Conservation (phyloP, 2,329 filamentous ascomycete species). For the Monilinia aucupariae region DNA sequence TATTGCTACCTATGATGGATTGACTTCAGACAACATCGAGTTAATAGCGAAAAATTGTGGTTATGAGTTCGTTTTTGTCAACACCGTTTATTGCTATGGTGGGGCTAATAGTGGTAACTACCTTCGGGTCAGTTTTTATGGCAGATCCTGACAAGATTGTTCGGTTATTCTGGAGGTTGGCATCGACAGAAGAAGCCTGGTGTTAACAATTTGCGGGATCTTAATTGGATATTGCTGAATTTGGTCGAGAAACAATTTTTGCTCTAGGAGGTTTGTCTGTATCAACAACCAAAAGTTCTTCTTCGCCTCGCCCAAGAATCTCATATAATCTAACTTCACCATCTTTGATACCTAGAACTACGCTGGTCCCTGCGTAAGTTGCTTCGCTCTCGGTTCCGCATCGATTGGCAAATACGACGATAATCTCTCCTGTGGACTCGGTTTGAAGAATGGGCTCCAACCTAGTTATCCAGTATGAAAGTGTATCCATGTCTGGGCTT, state of each 20-base stretch:
- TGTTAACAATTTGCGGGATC: neutral
- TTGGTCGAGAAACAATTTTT: conserved; percentile 27
- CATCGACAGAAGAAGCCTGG: neutral
- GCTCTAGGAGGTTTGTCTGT: conserved; percentile 34
- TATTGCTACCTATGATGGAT: neutral
- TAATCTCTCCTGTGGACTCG: conserved; percentile 51
- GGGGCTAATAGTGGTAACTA: neutral
- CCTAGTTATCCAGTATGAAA: conserved; percentile 70
- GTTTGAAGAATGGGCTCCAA: conserved; percentile 58
- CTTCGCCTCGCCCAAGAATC: conserved; percentile 63
- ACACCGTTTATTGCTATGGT: neutral
- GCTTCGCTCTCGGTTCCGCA: conserved; percentile 60
- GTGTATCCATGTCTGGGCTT: conserved; percentile 65
- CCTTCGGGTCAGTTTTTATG: neutral
- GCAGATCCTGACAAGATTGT: neutral
- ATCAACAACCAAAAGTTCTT: conserved; percentile 64
- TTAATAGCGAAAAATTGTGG: neutral
- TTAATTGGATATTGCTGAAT: conserved; percentile 16
- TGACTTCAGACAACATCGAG: neutral
- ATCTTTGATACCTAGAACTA: conserved; percentile 59
- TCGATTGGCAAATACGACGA: conserved; percentile 67
- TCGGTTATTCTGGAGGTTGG: neutral
- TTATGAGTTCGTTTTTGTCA: neutral
- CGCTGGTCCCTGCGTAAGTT: conserved; percentile 68
- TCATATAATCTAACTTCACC: conserved; percentile 66